These are phyloP conservation scores for Paspalum vaginatum DNA, from an alignment of 176 grass and related monocot species.

Conservation along the genomic window DNA sequence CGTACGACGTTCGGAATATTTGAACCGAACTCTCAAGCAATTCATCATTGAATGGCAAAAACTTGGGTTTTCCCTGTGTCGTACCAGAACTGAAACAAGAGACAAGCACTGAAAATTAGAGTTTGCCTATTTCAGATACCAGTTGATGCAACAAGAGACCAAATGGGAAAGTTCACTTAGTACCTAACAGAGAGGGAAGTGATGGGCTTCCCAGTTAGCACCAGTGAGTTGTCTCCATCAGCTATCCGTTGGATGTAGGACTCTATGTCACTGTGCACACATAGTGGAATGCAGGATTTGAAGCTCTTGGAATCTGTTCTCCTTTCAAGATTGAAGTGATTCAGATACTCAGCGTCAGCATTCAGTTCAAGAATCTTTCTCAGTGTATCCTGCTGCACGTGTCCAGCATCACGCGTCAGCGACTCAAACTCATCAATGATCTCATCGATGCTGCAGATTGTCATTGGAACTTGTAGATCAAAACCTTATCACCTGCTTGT, in stretches of 20 bases:
- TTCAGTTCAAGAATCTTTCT: slow-evolving; percentile 74
- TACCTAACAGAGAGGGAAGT: slow-evolving; percentile 80
- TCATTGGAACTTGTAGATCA: slow-evolving; percentile 44
- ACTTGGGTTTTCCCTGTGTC: slow-evolving; percentile 87
- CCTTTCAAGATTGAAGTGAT: slow-evolving; percentile 57
- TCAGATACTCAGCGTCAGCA: slow-evolving; percentile 75
- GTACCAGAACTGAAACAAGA: slow-evolving; percentile 79
- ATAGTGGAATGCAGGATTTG: slow-evolving; percentile 68
- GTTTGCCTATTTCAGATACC: not conserved
- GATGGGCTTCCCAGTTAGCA: slow-evolving; percentile 79
- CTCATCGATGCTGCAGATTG: slow-evolving; percentile 58
- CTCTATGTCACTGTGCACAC: slow-evolving; percentile 75
- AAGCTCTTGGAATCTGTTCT: slow-evolving; percentile 76
- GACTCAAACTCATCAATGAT: slow-evolving; percentile 72
- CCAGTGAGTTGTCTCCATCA: slow-evolving; percentile 49
- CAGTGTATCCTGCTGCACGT: slow-evolving; percentile 73
- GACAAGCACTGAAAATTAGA: slow-evolving; percentile 6
- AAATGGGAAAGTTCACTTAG: not conserved
- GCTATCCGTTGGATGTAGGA: slow-evolving; percentile 71
- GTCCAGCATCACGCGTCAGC: slow-evolving; percentile 50
- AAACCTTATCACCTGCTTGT: slow-evolving; percentile 25
- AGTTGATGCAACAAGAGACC: slow-evolving; percentile 6
- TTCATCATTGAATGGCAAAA: slow-evolving; percentile 88
- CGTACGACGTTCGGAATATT: slow-evolving; percentile 78
- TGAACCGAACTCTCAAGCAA: slow-evolving; percentile 78